These are phyloP conservation scores for Gentiana straminea DNA, from an alignment of 257 asterid genomes.

Conservation along the genomic window DNA sequence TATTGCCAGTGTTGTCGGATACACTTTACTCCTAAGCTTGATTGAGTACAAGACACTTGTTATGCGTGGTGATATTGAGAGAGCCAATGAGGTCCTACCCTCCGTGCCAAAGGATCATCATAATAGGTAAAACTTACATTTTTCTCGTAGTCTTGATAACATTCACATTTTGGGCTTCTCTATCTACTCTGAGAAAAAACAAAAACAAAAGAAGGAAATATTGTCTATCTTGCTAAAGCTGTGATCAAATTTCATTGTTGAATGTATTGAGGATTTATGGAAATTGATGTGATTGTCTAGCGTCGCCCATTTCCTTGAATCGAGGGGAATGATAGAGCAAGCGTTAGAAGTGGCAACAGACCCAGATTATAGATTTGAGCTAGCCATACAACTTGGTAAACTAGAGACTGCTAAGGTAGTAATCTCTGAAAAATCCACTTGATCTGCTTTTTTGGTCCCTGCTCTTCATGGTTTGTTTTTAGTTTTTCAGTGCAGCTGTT, in stretches of 20 bases:
- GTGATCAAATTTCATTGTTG: background rate
- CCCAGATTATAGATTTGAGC: conserved; percentile 87
- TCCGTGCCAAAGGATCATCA: conserved; percentile 82
- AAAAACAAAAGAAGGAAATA: background rate
- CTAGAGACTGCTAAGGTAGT: conserved; percentile 84
- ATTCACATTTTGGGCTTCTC: no score
- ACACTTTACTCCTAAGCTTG: conserved; percentile 63
- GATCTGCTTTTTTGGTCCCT: conserved; percentile 8
- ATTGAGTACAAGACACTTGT: conserved; percentile 92
- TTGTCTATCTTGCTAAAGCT: background rate
- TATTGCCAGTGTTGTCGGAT: conserved; percentile 61
- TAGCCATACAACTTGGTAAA: conserved; percentile 81
- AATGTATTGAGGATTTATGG: background rate
- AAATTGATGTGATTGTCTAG: conserved; percentile 15
- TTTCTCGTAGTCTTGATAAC: no score
- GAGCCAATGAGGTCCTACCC: conserved; percentile 68
- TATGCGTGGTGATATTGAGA: conserved; percentile 83
- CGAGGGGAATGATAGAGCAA: conserved; percentile 92
- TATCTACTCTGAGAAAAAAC: background rate
- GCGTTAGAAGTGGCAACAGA: conserved; percentile 88
- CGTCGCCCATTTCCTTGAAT: conserved; percentile 87
- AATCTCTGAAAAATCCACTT: conserved; percentile 51
- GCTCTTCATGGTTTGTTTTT: no score
- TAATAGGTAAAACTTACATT: conserved; percentile 37
- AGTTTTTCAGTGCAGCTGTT: no score